A percentile compares a stretch with the other conserved stretches of the same genome.
Conservation (phyloP, 306 rosid species). For the Prunus padus region DNA sequence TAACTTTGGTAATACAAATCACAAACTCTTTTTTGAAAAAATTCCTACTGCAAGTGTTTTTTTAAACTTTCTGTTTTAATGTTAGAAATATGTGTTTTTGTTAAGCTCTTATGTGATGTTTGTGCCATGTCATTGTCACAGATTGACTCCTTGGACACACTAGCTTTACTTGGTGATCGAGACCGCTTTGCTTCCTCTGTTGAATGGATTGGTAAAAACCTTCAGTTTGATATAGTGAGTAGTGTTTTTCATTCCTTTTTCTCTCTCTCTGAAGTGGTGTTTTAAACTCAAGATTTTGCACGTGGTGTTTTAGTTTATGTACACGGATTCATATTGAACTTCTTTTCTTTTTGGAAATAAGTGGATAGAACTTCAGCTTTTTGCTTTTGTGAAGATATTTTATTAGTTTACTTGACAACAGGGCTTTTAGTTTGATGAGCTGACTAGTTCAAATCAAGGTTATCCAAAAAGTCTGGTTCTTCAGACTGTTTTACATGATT, state of each 20-base stretch:
- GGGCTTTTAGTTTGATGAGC: background rate
- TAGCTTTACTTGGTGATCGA: conserved; percentile 86
- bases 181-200: conserved; percentile 69
- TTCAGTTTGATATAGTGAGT: conserved; percentile 96
- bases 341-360: background rate
- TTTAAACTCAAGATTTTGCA: background rate
- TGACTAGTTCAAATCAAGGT: background rate
- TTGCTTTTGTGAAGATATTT: background rate
- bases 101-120: background rate
- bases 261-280: background rate
- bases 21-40: background rate
- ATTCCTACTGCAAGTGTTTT: background rate
- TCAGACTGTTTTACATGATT: background rate
- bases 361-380: background rate
- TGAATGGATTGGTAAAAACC: conserved; percentile 96
- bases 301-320: background rate
- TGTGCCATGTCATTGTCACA: conserved; percentile 25
- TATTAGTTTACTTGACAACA: background rate
- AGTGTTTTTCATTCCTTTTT: conserved; percentile 10
- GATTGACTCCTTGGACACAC: conserved; percentile 89
- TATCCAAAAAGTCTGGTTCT: background rate
- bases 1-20: conserved; percentile 63
- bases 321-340: background rate
- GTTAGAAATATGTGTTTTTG: background rate
- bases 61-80: background rate